Percentiles rank a stretch among this genome's conserved stretches.
phyloP scores from a whole-genome alignment of 2,329 filamentous ascomycete genomes.

The Alternaria incomplexa region DNA sequence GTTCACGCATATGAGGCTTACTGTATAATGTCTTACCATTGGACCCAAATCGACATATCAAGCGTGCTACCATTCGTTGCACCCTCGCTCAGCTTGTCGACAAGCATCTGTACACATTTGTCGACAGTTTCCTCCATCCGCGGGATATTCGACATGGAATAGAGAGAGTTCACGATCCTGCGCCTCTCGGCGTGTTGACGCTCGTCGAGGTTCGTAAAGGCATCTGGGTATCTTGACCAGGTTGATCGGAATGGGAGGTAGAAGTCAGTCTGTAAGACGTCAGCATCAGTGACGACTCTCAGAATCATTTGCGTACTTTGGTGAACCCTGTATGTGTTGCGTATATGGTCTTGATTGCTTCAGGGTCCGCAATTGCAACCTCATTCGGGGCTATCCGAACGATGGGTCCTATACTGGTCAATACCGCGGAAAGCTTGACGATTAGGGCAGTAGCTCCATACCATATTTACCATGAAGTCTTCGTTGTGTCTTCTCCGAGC shows the following conservation, averaged over 20 bases:
- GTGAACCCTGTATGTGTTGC: neutral
- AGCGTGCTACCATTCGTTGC: neutral
- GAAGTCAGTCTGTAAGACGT: constrained; percentile 2
- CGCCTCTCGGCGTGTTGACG: constrained; percentile 3
- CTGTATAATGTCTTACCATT: neutral
- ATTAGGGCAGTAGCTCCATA: neutral
- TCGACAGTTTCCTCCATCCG: constrained; percentile 1
- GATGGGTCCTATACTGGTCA: neutral
- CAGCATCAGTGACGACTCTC: too few species aligned
- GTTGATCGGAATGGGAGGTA: constrained; percentile 3
- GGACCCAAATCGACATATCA: neutral
- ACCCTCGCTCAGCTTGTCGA: neutral
- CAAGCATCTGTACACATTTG: neutral
- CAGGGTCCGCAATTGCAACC: constrained; percentile 7
- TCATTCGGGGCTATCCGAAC: constrained; percentile 11
- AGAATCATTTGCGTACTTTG: too few species aligned
- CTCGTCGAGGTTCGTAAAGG: constrained; percentile 7
- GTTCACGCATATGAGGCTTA: neutral
- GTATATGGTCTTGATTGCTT: constrained; percentile 4
- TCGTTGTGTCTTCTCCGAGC: too few species aligned
- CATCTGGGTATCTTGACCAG: constrained; percentile 5
- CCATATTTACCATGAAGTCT: too few species aligned
- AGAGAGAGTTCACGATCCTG: constrained; percentile 9
- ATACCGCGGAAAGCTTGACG: neutral
- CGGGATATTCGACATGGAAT: constrained; percentile 9